Conservation (phyloP, 495 filamentous ascomycete genomes). For the Gamarada debralockiae region DNA sequence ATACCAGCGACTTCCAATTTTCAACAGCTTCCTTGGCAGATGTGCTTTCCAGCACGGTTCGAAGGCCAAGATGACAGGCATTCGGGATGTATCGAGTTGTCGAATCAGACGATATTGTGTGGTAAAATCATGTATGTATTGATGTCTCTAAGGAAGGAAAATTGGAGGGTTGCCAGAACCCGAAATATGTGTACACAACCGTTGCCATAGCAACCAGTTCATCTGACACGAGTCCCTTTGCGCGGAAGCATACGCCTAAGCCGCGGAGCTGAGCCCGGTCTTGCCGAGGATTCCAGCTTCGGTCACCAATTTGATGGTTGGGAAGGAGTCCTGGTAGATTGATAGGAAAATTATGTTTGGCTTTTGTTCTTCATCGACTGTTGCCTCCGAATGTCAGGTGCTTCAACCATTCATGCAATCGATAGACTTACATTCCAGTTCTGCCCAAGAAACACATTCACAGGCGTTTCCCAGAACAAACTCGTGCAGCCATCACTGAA, state of each 20-base stretch:
- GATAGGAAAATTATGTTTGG: slow-evolving; percentile 50
- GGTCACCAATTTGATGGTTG: slow-evolving; percentile 35
- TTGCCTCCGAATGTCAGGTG: neutral
- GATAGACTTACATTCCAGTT: slow-evolving; percentile 54
- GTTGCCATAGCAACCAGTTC: too few species aligned
- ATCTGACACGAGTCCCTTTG: too few species aligned
- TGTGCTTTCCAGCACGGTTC: slow-evolving; percentile 51
- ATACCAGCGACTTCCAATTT: slow-evolving; percentile 49
- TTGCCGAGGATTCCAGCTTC: slow-evolving; percentile 69
- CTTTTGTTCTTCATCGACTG: slow-evolving; percentile 37
- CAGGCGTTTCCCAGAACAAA: slow-evolving; percentile 42
- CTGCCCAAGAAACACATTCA: slow-evolving; percentile 48
- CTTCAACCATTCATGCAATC: neutral
- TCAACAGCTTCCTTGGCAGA: slow-evolving; percentile 48
- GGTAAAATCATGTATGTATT: too few species aligned
- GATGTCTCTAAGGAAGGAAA: too few species aligned
- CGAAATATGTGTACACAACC: too few species aligned
- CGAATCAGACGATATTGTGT: too few species aligned
- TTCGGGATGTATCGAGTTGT: slow-evolving; percentile 44
- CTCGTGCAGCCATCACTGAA: slow-evolving; percentile 55
- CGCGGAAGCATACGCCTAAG: slow-evolving; percentile 51
- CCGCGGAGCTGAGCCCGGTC: slow-evolving; percentile 61
- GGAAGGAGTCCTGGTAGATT: slow-evolving; percentile 37
- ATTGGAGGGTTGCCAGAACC: too few species aligned
- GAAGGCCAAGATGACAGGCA: slow-evolving; percentile 62